Percentiles rank a stretch among this genome's conserved stretches.
Conservation (phyloP, 1,284 basidiomycete genomes). For the Caloboletus firmus region DNA sequence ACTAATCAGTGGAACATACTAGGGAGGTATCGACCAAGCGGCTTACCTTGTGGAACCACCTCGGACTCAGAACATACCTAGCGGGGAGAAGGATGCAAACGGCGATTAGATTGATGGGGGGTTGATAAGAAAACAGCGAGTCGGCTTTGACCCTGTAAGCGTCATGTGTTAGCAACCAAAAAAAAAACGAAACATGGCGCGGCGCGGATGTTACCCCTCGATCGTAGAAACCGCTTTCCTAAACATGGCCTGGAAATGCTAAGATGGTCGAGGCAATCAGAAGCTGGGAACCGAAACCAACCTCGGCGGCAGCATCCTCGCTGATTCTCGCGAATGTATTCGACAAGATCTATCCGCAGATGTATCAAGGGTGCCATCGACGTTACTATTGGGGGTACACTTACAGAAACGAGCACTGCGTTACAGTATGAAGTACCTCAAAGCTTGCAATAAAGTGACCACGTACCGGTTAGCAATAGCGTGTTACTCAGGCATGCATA, state of each 20-base stretch:
- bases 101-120: conserved; percentile 85
- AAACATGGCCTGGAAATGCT: conserved; percentile 74
- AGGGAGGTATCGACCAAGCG: not conserved
- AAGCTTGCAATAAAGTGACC: conserved; percentile 2
- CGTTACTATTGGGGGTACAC: conserved; percentile 23
- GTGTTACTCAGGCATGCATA: conserved; percentile 91
- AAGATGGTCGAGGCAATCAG: conserved; percentile 1
- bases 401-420: conserved; percentile 74
- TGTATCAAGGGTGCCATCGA: conserved; percentile 1
- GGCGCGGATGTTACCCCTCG: conserved; percentile 63
- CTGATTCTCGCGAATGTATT: conserved; percentile 92
- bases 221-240: conserved; percentile 87
- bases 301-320: conserved; percentile 89
- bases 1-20: conserved; percentile 11
- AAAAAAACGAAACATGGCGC: not conserved
- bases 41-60: conserved; percentile 83
- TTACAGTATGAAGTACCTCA: conserved; percentile 1
- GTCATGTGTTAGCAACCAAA: conserved; percentile 26
- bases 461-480: conserved; percentile 71
- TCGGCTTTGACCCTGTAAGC: conserved; percentile 75
- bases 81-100: conserved; percentile 81
- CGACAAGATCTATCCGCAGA: conserved; percentile 71
- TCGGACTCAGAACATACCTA: conserved; percentile 71
- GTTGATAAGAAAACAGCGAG: conserved; percentile 90
- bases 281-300: conserved; percentile 28